Conservation (phyloP, 352 stramenopile species). For the Pilasporangium apinafurcum region DNA sequence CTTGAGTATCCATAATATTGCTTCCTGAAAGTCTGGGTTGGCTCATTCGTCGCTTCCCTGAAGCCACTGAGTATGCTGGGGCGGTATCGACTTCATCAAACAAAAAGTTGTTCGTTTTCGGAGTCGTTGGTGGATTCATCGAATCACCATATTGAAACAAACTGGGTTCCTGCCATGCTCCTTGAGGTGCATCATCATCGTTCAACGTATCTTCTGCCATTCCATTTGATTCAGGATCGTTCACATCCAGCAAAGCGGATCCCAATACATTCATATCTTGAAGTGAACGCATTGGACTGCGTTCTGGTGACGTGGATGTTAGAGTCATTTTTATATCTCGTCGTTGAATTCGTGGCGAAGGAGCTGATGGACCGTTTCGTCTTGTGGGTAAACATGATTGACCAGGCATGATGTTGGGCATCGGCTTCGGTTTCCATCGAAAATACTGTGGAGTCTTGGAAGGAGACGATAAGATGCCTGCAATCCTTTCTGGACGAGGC, state of each 20-base stretch:
- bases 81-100: too few relatives aligned
- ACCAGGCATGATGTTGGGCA: constrained; percentile 2
- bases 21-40: too few relatives aligned
- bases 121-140: constrained; percentile 1
- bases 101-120: not conserved
- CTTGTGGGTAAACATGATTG: constrained; percentile 1
- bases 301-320: too few relatives aligned
- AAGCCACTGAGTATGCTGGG: too few relatives aligned
- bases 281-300: constrained; percentile 1
- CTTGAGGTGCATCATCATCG: not conserved
- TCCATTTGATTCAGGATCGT: too few relatives aligned
- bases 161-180: constrained; percentile 5
- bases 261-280: constrained; percentile 1
- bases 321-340: constrained; percentile 2
- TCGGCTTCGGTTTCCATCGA: constrained; percentile 36
- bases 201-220: not conserved
- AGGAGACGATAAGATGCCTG: constrained; percentile 29
- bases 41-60: too few relatives aligned
- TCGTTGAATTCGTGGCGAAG: constrained; percentile 9
- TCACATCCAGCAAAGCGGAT: too few relatives aligned
- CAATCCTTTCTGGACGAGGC: constrained; percentile 22
- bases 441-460: constrained; percentile 59
- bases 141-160: constrained; percentile 18
- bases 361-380: not conserved
- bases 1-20: too few relatives aligned